These are phyloP conservation scores for Radiomyces spectabilis DNA, from an alignment of 192 early-diverging fungal genomes.

Conservation along the genomic window DNA sequence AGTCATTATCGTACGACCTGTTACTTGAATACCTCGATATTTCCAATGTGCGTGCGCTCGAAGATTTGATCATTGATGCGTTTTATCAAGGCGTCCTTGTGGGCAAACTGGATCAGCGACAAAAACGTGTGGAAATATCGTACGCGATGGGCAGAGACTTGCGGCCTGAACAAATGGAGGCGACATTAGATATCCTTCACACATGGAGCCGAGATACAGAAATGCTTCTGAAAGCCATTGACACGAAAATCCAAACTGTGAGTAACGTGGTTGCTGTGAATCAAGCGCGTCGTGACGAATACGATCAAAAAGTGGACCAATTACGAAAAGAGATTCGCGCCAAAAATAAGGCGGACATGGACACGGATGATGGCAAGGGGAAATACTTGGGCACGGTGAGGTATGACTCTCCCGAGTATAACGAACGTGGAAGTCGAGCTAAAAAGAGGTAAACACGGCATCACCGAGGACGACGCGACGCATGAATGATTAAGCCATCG, in stretches of 20 bases:
- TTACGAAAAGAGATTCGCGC: constrained; percentile 26
- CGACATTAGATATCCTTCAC: constrained; percentile 44
- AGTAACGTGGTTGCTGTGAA: constrained; percentile 32
- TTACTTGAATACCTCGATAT: constrained; percentile 65
- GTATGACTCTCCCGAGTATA: too few species aligned
- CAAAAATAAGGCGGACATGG: constrained; percentile 1
- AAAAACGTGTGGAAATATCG: constrained; percentile 64
- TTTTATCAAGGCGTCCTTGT: constrained; percentile 72
- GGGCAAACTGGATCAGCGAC: constrained; percentile 79
- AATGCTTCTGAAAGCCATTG: constrained; percentile 42
- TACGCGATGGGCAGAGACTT: constrained; percentile 82
- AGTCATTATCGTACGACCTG: constrained; percentile 65
- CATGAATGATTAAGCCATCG: too few species aligned
- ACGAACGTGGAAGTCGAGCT: too few species aligned
- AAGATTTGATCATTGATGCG: constrained; percentile 84
- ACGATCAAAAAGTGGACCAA: constrained; percentile 41
- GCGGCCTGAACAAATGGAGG: constrained; percentile 50
- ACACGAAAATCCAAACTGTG: constrained; percentile 42
- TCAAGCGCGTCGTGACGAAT: constrained; percentile 28
- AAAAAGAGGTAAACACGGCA: too few species aligned
- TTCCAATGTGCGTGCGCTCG: constrained; percentile 71
- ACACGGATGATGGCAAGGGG: too few species aligned
- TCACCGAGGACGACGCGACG: too few species aligned
- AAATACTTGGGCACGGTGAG: too few species aligned
- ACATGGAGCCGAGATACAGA: constrained; percentile 58